Conservation (phyloP, 2,329 filamentous ascomycete species). For the Aureobasidium sp. region DNA sequence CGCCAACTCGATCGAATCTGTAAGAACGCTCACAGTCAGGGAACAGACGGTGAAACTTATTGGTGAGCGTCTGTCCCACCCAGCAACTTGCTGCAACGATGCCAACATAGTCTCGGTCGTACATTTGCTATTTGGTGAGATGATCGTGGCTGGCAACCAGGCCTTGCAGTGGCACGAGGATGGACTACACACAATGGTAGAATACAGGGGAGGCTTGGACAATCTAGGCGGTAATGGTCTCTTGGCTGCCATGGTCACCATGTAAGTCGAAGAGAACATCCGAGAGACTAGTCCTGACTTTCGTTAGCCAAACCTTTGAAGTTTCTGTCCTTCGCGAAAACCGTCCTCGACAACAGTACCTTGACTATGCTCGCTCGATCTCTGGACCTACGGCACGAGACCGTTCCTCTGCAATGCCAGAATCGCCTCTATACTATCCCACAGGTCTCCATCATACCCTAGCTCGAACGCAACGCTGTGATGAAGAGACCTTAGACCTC, state of each 20-base stretch:
- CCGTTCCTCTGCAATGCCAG: not conserved
- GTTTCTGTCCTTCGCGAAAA: slow-evolving; percentile 1
- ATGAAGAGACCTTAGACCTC: not conserved
- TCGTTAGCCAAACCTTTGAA: not conserved
- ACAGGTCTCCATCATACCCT: not conserved
- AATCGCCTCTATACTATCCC: slow-evolving; percentile 9
- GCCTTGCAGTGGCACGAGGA: slow-evolving; percentile 22
- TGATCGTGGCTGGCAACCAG: slow-evolving; percentile 23
- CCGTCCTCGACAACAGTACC: not conserved
- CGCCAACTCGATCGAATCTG: slow-evolving; percentile 3
- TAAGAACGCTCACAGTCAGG: slow-evolving; percentile 12
- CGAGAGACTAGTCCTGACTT: not conserved
- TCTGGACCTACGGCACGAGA: not conserved
- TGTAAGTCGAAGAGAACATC: not conserved
- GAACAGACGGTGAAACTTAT: slow-evolving; percentile 18
- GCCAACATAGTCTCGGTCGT: slow-evolving; percentile 26
- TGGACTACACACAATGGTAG: slow-evolving; percentile 25
- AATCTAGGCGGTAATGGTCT: slow-evolving; percentile 21
- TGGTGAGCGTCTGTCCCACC: slow-evolving; percentile 23
- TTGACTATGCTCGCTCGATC: slow-evolving; percentile 3
- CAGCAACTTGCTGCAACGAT: slow-evolving; percentile 21
- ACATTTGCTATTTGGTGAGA: slow-evolving; percentile 25
- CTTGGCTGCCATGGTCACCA: slow-evolving; percentile 12
- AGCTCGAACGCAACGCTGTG: not conserved
- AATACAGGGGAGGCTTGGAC: slow-evolving; percentile 24